Conservation (phyloP, 176 grass and related monocot genomes). For the Oropetium thomaeum region DNA sequence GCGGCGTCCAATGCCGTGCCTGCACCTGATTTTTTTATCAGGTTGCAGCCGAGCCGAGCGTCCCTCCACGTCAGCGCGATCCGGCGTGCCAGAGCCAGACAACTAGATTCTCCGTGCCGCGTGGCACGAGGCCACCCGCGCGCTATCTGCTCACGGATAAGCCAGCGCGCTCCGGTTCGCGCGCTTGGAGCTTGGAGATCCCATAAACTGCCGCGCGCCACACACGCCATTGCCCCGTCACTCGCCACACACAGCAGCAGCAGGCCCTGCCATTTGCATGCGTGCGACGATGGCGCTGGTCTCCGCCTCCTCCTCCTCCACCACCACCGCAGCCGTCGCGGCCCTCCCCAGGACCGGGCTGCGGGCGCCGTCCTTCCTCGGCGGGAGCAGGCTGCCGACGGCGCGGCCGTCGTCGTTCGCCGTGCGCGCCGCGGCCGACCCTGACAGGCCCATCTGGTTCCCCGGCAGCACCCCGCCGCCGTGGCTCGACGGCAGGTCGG, state of each 20-base stretch:
- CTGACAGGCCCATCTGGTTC: constrained; percentile 93
- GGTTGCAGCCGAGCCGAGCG: neutral
- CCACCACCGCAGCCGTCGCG: constrained; percentile 73
- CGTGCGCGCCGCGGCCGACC: constrained; percentile 47
- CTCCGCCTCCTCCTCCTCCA: constrained; percentile 80
- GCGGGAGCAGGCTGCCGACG: constrained; percentile 27
- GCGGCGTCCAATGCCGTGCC: constrained; percentile 18
- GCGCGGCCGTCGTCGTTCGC: constrained; percentile 49
- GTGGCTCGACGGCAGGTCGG: constrained; percentile 94
- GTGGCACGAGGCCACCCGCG: constrained; percentile 48
- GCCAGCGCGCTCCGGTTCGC: constrained; percentile 34
- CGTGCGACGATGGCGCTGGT: constrained; percentile 66
- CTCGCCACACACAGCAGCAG: constrained; percentile 20
- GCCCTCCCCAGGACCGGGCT: constrained; percentile 58
- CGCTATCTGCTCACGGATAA: constrained; percentile 60
- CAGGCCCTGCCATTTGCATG: neutral
- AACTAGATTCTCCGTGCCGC: constrained; percentile 68
- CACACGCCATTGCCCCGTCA: neutral
- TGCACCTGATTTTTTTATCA: constrained; percentile 41
- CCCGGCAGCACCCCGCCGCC: constrained; percentile 91
- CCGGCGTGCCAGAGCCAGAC: constrained; percentile 31
- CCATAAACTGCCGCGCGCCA: constrained; percentile 47
- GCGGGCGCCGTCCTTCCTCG: constrained; percentile 55
- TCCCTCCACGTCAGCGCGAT: constrained; percentile 53
- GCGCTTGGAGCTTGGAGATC: constrained; percentile 39